A percentile compares a stretch with the other conserved stretches of the same genome.
phyloP scores from a whole-genome alignment of 1,284 basidiomycete genomes.

The Cryptococcus jaspeensis region DNA sequence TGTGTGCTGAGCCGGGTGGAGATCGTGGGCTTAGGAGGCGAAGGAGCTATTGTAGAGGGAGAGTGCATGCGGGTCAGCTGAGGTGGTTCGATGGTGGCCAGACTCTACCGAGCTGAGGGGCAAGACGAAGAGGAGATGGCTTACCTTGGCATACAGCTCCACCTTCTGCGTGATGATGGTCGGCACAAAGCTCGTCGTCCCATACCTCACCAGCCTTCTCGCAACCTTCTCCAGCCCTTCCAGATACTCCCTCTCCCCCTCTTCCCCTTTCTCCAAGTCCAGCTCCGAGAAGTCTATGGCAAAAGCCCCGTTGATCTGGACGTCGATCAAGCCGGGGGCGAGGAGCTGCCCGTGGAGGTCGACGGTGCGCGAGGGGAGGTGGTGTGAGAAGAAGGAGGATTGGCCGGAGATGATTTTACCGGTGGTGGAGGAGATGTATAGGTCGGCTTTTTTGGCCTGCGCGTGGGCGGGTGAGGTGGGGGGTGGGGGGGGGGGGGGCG shows the following conservation, averaged over 20 bases:
- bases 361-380: slow-evolving; percentile 16
- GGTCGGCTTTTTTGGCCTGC: slow-evolving; percentile 30
- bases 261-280: slow-evolving; percentile 55
- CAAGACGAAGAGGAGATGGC: slow-evolving; percentile 48
- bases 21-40: slow-evolving; percentile 49
- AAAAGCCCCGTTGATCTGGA: slow-evolving; percentile 72
- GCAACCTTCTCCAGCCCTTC: slow-evolving; percentile 70
- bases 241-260: slow-evolving; percentile 64
- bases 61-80: no score
- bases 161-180: slow-evolving; percentile 61
- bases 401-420: slow-evolving; percentile 40
- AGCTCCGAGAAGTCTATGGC: slow-evolving; percentile 81
- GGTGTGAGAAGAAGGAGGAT: slow-evolving; percentile 22
- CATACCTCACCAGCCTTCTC: slow-evolving; percentile 69
- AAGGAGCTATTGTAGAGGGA: slow-evolving; percentile 59
- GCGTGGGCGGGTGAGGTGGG: slow-evolving; percentile 72
- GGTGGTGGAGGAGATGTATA: slow-evolving; percentile 32
- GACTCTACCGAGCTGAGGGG: no score
- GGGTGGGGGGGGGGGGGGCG: no score
- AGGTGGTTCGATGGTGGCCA: no score
- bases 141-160: slow-evolving; percentile 53
- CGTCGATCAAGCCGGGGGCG: slow-evolving; percentile 76
- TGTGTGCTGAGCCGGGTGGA: slow-evolving; percentile 54
- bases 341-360: slow-evolving; percentile 65
- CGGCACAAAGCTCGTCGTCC: slow-evolving; percentile 72